Evolutionary conservation across 805 yeast species (phyloP), one percentile per base, ranked within the genome.

Genomic region (Gaillardinia entomophila): DNA sequence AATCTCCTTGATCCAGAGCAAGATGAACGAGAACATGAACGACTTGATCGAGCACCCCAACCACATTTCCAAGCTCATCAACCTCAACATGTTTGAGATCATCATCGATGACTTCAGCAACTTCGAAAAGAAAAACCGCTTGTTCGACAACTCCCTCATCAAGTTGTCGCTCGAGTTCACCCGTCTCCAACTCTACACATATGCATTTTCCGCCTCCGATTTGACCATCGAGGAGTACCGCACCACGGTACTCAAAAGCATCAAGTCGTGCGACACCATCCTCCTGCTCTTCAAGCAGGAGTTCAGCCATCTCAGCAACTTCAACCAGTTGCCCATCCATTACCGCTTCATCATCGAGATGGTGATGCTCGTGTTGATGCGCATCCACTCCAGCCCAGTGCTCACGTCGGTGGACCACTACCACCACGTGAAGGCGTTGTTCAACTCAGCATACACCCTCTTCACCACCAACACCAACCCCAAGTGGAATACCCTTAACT

Each of bases 71-170:
- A 60, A 57, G 36, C 46, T 60, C 26, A 62, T 66, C 15, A 60
- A 58, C 37, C 48, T 66, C 38, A 53, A 60, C 41, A 66, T 66
- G 71, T 66, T 62, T 47, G 72, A 66, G 36, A 54, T 52, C 10
- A 65, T 66, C 20, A 42, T 66, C 30, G 46, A 51, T 31, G 61
- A 63, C 27, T 50, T 60, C 30, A 39, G 41, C 16, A 37, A 38
- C 20, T 17, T 24, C 15, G 31, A 37, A 6, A 32, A 36, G 6
- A 24, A 35, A 3, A 46, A 52, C 15, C 43, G 49, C 4, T 33
- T 51, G 24, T 40, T 49, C 18, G 24, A 18, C 12, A 41, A 44
- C 24, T 49, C 48, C 35, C 46, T 62, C 33, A 51, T 62, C 4
- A 37, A 50, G 24, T 39, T 63, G 12, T 52, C 67, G 10, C 49